phyloP scores from a whole-genome alignment of 768 basidiomycete species.

The Lactarius pseudohatsudake region DNA sequence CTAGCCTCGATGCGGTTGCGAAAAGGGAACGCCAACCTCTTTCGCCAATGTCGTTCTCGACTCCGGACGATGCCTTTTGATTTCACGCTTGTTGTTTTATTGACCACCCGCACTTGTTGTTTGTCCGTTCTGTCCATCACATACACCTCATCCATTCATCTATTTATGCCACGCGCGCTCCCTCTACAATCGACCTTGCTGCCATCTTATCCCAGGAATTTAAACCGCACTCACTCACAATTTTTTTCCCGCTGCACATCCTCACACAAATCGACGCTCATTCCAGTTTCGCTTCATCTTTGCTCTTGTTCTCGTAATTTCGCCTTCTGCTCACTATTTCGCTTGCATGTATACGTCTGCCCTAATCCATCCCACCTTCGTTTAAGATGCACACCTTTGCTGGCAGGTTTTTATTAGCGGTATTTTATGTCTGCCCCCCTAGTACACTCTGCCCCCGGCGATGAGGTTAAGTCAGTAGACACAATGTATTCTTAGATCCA shows the following conservation, averaged over 20 bases:
- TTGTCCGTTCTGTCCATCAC: conserved; percentile 25
- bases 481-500: conserved; percentile 35
- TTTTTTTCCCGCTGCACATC: conserved; percentile 22
- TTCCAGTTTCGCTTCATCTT: conserved; percentile 17
- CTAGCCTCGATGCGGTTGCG: conserved; percentile 80
- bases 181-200: conserved; percentile 21
- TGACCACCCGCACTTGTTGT: conserved; percentile 28
- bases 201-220: conserved; percentile 28
- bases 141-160: conserved; percentile 27
- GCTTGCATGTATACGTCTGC: conserved; percentile 24
- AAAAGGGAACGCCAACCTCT: conserved; percentile 72
- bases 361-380: conserved; percentile 24
- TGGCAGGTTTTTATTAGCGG: conserved; percentile 26
- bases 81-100: conserved; percentile 25
- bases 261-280: conserved; percentile 21
- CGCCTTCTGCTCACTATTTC: conserved; percentile 17
- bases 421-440: conserved; percentile 27
- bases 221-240: conserved; percentile 21
- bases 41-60: conserved; percentile 71
- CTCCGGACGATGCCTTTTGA: conserved; percentile 43
- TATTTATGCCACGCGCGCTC: conserved; percentile 26
- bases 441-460: conserved; percentile 22
- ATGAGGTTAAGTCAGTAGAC: conserved; percentile 33
- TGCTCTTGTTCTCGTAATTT: conserved; percentile 14
- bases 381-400: conserved; percentile 20